Percentiles rank a stretch among this genome's conserved stretches.
phyloP scores from a whole-genome alignment of 1,284 basidiomycete species.

The Violaceomyces palustris region DNA sequence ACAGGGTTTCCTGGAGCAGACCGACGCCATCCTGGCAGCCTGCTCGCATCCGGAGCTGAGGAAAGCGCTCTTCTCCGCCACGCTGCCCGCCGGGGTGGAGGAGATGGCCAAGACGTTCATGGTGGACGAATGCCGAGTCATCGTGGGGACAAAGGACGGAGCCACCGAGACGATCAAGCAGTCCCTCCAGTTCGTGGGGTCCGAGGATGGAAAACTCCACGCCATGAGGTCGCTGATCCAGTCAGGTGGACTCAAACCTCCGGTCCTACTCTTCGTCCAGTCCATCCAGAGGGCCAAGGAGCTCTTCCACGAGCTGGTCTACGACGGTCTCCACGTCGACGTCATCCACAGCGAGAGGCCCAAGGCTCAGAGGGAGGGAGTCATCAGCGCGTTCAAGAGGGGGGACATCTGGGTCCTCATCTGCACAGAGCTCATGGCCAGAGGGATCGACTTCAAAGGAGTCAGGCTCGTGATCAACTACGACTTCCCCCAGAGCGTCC shows the following conservation, averaged over 20 bases:
- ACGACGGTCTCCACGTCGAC: conserved; percentile 81
- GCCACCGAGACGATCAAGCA: conserved; percentile 73
- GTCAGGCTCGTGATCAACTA: conserved; percentile 89
- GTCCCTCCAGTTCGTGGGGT: conserved; percentile 81
- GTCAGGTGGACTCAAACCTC: conserved; percentile 76
- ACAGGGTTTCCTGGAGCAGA: conserved; percentile 76
- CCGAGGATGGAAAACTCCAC: conserved; percentile 86
- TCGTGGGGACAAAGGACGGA: conserved; percentile 65
- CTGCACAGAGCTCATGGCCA: conserved; percentile 59
- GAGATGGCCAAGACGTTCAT: conserved; percentile 80
- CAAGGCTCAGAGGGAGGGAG: conserved; percentile 76
- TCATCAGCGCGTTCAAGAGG: conserved; percentile 66
- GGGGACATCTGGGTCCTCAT: conserved; percentile 55
- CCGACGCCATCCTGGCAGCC: conserved; percentile 79
- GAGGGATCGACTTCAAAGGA: conserved; percentile 96
- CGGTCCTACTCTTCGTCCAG: conserved; percentile 87
- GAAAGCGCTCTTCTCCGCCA: conserved; percentile 90
- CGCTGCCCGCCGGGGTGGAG: conserved; percentile 82
- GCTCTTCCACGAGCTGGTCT: conserved; percentile 76
- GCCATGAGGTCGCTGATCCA: conserved; percentile 70
- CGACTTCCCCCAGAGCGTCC: conserved; percentile 58
- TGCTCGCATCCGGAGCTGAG: conserved; percentile 70
- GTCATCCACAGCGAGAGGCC: conserved; percentile 85
- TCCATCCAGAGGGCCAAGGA: conserved; percentile 86
- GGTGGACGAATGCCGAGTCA: conserved; percentile 43